A percentile compares a stretch with the other conserved stretches of the same genome.
Evolutionary conservation across 1,139 yeast species (phyloP).

Genomic region (Saccharomycopsis crataegensis): DNA sequence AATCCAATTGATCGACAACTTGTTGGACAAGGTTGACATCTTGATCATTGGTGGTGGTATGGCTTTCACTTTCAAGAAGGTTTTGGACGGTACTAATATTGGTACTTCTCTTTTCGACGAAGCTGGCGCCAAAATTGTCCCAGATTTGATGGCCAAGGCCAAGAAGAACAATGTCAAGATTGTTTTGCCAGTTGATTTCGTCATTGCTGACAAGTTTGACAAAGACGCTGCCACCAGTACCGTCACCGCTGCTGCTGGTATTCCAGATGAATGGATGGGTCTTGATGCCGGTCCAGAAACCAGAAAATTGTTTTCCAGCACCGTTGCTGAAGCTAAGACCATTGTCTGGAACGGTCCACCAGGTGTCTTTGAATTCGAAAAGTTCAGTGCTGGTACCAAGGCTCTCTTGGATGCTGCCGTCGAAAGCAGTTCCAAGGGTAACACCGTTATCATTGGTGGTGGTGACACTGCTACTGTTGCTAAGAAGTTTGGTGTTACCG

Average conservation of each 20-base stretch:
- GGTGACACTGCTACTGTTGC: conserved; percentile 99
- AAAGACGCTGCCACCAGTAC: conserved; percentile 77
- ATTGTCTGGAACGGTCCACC: conserved; percentile 99
- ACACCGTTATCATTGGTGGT: conserved; percentile 97
- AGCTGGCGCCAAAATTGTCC: conserved; percentile 90
- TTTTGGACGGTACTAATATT: conserved; percentile 71
- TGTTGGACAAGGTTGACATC: conserved; percentile 87
- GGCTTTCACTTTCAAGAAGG: conserved; percentile 98
- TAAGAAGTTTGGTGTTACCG: conserved; percentile 92
- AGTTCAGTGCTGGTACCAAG: conserved; percentile 86
- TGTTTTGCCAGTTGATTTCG: conserved; percentile 88
- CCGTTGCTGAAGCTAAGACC: conserved; percentile 89
- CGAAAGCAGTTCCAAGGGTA: conserved; percentile 76
- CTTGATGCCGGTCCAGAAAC: conserved; percentile 91
- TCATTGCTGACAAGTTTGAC: conserved; percentile 87
- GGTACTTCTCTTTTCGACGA: conserved; percentile 87
- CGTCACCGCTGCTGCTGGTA: conserved; percentile 83
- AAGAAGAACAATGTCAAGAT: conserved; percentile 88
- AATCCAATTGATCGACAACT: conserved; percentile 94
- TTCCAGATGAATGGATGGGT: conserved; percentile 92
- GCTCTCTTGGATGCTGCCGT: conserved; percentile 81
- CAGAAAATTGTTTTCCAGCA: conserved; percentile 61
- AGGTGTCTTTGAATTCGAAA: conserved; percentile 95
- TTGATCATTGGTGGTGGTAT: conserved; percentile 97
- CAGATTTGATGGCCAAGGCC: conserved; percentile 84